Base-by-base conservation (phyloP, 2,329 filamentous ascomycete genomes). In the Venturiaceae sp. region DNA sequence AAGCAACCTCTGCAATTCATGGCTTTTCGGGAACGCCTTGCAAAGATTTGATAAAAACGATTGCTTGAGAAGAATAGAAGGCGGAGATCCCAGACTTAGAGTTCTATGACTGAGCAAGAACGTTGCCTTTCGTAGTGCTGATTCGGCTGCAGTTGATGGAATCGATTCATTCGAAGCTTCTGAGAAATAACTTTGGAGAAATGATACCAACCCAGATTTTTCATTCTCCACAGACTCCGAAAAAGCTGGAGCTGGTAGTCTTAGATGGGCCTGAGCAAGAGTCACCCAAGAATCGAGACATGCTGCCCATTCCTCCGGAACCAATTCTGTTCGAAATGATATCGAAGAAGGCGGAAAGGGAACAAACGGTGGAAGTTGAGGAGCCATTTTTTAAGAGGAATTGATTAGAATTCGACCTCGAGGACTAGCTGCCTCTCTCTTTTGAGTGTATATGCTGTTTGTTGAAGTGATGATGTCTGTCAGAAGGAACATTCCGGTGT, bases 211-310 rank as follows among this genome's bases (percentile, higher is more conserved):
- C 3, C 90, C 67, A 26, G 84, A 84, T 36, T 80, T 77, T 63
- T 89, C 82, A 4, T 80, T 78, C 3, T 71, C 63, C 8, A 82
- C 76, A 28, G 73, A 70, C 36, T 71, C 67, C 52, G 69, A 63
- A 61, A 94, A 87, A 0, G 83, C 74, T 1, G 77, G 66, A 6
- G 83, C 77, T 0, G 81, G 65, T 0, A 87, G 72, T 14, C 80
- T 77, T 32, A 94, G 71, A 62, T 91, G 82, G 2, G 84, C 79
- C 57, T 85, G 79, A 6, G 83, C 75, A 6, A 96, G 78, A 11
- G 82, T 75, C 19, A 84, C 74, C 90, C 90, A 96, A 36, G 89
- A 85, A 62, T 87, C 82, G 52, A 95, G 75, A 68, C 87, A 90
- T 33, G 82, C 78, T 63, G 86, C 79, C 91, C 91, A 96, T 72